Percentiles rank a stretch among this genome's conserved stretches.
phyloP scores from a whole-genome alignment of 1,139 yeast species.

The Yamadazyma conglobata region DNA sequence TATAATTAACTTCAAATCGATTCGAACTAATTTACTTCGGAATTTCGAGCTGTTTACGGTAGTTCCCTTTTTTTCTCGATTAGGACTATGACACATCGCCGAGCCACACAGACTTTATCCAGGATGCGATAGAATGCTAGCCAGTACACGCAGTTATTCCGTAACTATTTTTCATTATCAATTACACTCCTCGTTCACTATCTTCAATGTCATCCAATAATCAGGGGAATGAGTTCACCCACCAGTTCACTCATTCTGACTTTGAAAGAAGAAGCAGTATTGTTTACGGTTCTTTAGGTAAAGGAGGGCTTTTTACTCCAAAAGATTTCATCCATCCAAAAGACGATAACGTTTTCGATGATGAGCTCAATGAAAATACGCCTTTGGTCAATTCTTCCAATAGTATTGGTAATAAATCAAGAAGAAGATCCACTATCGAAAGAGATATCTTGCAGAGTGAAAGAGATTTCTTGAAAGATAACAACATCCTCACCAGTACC shows the following conservation, averaged over 20 bases:
- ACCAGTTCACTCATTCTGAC: slow-evolving; percentile 47
- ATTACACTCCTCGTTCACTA: too few species aligned
- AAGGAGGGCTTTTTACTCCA: slow-evolving; percentile 51
- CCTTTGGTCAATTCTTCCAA: slow-evolving; percentile 18
- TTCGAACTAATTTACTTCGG: too few species aligned
- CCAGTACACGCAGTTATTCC: too few species aligned
- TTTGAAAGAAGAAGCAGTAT: slow-evolving; percentile 50
- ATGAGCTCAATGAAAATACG: slow-evolving; percentile 14
- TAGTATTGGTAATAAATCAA: slow-evolving; percentile 5
- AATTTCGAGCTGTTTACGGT: too few species aligned
- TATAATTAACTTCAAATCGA: too few species aligned
- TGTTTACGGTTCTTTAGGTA: slow-evolving; percentile 51
- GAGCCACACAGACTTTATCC: too few species aligned
- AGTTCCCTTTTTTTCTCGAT: too few species aligned
- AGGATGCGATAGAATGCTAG: too few species aligned
- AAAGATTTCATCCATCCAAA: slow-evolving; percentile 38
- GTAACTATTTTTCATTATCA: too few species aligned
- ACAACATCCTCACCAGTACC: slow-evolving; percentile 18
- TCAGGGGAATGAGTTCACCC: slow-evolving; percentile 19
- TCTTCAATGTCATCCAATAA: too few species aligned
- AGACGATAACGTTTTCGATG: slow-evolving; percentile 11
- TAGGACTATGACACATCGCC: too few species aligned
- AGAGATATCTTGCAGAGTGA: slow-evolving; percentile 33
- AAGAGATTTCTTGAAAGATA: slow-evolving; percentile 32
- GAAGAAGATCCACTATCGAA: slow-evolving; percentile 26